phyloP scores from a whole-genome alignment of 2,329 filamentous ascomycete species.

The Fusarium euwallaceae region DNA sequence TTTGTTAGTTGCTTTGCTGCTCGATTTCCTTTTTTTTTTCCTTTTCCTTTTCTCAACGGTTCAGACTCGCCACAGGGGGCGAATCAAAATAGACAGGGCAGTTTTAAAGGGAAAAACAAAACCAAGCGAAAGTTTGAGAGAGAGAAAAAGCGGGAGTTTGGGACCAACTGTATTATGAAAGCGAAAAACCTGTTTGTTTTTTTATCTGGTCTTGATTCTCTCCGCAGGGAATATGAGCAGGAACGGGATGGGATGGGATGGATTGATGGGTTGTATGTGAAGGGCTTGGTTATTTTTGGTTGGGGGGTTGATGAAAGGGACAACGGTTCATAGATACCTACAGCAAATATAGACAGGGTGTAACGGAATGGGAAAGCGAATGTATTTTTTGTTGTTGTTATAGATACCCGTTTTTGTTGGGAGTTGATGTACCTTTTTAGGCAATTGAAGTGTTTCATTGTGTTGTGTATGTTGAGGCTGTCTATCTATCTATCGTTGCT shows the following conservation, averaged over 20 bases:
- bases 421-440: not conserved
- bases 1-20: constrained; percentile 21
- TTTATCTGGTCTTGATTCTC: constrained; percentile 13
- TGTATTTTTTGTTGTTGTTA: not conserved
- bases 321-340: constrained; percentile 32
- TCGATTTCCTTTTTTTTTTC: not conserved
- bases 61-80: constrained; percentile 17
- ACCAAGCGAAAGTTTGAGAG: constrained; percentile 4
- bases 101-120: constrained; percentile 20
- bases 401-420: constrained; percentile 18
- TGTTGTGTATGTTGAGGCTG: not conserved
- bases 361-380: constrained; percentile 6
- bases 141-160: constrained; percentile 23
- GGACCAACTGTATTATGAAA: constrained; percentile 28
- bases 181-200: constrained; percentile 4
- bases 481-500: not conserved
- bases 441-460: not conserved
- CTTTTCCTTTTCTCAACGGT: constrained; percentile 4
- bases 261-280: not conserved
- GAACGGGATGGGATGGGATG: not conserved
- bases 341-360: constrained; percentile 30
- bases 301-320: not conserved
- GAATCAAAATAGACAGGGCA: constrained; percentile 39
- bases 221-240: constrained; percentile 6
- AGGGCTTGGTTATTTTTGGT: not conserved